Base-by-base conservation (phyloP, 345 rosid genomes). In the Brassica napus region DNA sequence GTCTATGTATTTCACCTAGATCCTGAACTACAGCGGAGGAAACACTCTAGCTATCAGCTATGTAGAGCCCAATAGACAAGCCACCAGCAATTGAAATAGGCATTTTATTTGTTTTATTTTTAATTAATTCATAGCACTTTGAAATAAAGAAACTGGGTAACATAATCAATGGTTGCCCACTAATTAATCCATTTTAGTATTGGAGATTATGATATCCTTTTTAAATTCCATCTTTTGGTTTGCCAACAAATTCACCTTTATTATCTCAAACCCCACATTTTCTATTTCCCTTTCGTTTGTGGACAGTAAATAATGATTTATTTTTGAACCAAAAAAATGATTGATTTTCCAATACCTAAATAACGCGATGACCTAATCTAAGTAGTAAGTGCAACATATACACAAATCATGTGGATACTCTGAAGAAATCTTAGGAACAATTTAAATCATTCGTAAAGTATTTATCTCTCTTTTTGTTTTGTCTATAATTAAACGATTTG, bases 131-230 rank as follows among this genome's bases (percentile, higher is more conserved):
- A 12, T 47, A 12, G 55, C 5, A 47, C 6, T 47, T 14, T 47
- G 55, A 47, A 47, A 47, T 14, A 47, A 47, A 47, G 16, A 47
- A 47, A 47, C 16, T 47, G 6, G 18, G 75, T 79, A 62, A 74
- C 71, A 79, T 74, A 75, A 75, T 80, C 72, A 75, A 65, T 70
- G 72, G 67, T n/a, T 63, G 42, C 18, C 83, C 83, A 75, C 83
- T 80, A 80, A 80, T 80, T 75, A 80, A 79, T 60, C 65, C 52
- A 60, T 61, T 72, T 4, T 47, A 12, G 15, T 8, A 23, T 37
- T 52, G 63, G 58, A 68, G 74, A 79, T 60, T 30, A 78, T 42
- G 66, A 57, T 10, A 73, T 67, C 71, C 62, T 73, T 69, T 79
- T 54, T 49, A 69, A 55, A 69, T 80, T 74, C 73, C 75, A 54